These are phyloP conservation scores for Fusarium abutilonis DNA, from an alignment of 2,329 filamentous ascomycete genomes.

Conservation along the genomic window DNA sequence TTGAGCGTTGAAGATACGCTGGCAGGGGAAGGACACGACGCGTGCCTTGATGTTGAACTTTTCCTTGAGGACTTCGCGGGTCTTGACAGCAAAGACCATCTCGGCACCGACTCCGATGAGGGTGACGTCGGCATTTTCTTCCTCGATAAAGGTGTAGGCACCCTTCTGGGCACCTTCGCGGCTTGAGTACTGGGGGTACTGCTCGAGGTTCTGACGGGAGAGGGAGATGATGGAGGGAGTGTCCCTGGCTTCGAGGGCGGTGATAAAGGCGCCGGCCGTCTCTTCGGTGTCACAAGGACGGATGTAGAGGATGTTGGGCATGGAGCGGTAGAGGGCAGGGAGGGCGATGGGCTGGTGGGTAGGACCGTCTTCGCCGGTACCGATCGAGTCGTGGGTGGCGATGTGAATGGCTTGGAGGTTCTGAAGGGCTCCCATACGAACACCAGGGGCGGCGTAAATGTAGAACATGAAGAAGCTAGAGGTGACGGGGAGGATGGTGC, in stretches of 20 bases:
- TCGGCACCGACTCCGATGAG: constrained; percentile 54
- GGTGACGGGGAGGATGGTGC: constrained; percentile 66
- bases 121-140: constrained; percentile 56
- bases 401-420: constrained; percentile 66
- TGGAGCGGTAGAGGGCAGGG: constrained; percentile 66
- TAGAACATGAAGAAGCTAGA: constrained; percentile 73
- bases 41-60: constrained; percentile 52
- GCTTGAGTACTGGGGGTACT: constrained; percentile 51
- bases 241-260: constrained; percentile 55
- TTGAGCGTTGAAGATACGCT: constrained; percentile 56
- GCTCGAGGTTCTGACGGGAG: constrained; percentile 56
- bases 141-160: constrained; percentile 58
- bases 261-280: constrained; percentile 62
- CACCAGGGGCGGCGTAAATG: constrained; percentile 64
- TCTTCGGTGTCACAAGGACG: constrained; percentile 69
- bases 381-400: constrained; percentile 70
- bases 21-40: constrained; percentile 58
- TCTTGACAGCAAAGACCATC: constrained; percentile 49
- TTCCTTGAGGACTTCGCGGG: constrained; percentile 52
- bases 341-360: constrained; percentile 71
- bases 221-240: constrained; percentile 61
- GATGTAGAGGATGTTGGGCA: constrained; percentile 71
- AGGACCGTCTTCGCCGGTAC: constrained; percentile 68
- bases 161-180: constrained; percentile 56
- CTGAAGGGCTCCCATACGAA: constrained; percentile 69